phyloP scores from a whole-genome alignment of 352 stramenopile genomes.

The Globisporangium nodosum region DNA sequence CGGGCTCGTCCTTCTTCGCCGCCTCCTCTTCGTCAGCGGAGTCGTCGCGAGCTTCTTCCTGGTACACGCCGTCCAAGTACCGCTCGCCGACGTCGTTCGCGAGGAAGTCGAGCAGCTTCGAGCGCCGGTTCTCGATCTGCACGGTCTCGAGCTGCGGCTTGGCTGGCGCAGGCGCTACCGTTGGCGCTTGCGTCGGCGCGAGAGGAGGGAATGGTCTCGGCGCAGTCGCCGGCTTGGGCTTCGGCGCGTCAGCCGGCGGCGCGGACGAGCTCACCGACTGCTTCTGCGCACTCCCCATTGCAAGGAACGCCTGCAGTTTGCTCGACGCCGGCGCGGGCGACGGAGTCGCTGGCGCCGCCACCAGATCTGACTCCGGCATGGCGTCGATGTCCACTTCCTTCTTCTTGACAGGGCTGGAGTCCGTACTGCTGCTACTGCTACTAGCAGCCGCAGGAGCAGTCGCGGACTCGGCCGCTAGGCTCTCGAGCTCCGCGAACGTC shows the following conservation, averaged over 20 bases:
- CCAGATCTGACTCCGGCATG: background rate
- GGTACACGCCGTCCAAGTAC: constrained; percentile 69
- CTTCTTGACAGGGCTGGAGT: background rate
- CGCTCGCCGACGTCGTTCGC: constrained; percentile 63
- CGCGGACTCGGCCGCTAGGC: background rate
- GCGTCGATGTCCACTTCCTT: background rate
- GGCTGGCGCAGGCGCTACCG: background rate
- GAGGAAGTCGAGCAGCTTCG: constrained; percentile 71
- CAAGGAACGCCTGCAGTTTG: constrained; percentile 4
- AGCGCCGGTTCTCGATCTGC: constrained; percentile 32
- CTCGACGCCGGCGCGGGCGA: background rate
- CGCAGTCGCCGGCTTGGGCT: background rate
- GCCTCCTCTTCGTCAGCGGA: constrained; percentile 7
- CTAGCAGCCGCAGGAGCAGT: background rate
- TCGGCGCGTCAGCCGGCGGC: background rate
- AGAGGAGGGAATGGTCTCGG: background rate
- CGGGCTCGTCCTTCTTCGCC: background rate
- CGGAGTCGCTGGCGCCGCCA: background rate
- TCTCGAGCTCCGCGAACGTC: constrained; percentile 24
- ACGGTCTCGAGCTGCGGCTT: background rate
- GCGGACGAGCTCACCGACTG: background rate
- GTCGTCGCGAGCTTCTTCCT: constrained; percentile 45
- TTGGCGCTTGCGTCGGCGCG: background rate
- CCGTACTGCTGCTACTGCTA: too few relatives aligned
- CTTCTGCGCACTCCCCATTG: background rate